These are phyloP conservation scores for Xylaria sp. DNA, from an alignment of 2,329 filamentous ascomycete species.

Conservation along the genomic window DNA sequence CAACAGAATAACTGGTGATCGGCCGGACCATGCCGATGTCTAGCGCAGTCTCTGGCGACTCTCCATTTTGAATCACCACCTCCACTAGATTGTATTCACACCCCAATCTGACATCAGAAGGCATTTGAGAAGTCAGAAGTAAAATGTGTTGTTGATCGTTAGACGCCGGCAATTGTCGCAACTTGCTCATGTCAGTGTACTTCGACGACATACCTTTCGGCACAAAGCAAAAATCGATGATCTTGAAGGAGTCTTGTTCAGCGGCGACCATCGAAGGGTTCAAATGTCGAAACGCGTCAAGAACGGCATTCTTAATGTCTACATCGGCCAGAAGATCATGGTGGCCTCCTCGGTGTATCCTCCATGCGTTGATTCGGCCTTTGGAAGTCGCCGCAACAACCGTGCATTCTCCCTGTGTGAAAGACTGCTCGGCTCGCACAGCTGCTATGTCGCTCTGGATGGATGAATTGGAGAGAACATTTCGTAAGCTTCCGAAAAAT, in stretches of 20 bases:
- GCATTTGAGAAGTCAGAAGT: constrained; percentile 47
- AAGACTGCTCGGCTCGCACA: constrained; percentile 66
- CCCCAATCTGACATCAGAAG: constrained; percentile 42
- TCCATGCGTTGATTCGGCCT: constrained; percentile 79
- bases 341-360: constrained; percentile 80
- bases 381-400: constrained; percentile 73
- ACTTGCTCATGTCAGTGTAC: constrained; percentile 45
- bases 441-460: constrained; percentile 75
- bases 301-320: constrained; percentile 61
- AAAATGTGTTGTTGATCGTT: constrained; percentile 56
- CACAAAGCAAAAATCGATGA: constrained; percentile 75
- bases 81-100: constrained; percentile 73
- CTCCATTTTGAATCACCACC: constrained; percentile 52
- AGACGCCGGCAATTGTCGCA: constrained; percentile 45
- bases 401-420: constrained; percentile 75
- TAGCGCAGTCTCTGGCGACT: constrained; percentile 30
- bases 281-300: constrained; percentile 54
- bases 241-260: constrained; percentile 57
- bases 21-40: constrained; percentile 63
- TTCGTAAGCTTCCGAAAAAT: constrained; percentile 75
- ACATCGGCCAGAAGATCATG: constrained; percentile 68
- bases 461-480: constrained; percentile 64
- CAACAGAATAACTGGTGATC: constrained; percentile 58
- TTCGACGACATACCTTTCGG: constrained; percentile 48
- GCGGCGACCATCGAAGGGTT: constrained; percentile 46